Base-by-base conservation (phyloP, 495 filamentous ascomycete species). In the Viridothelium virens region DNA sequence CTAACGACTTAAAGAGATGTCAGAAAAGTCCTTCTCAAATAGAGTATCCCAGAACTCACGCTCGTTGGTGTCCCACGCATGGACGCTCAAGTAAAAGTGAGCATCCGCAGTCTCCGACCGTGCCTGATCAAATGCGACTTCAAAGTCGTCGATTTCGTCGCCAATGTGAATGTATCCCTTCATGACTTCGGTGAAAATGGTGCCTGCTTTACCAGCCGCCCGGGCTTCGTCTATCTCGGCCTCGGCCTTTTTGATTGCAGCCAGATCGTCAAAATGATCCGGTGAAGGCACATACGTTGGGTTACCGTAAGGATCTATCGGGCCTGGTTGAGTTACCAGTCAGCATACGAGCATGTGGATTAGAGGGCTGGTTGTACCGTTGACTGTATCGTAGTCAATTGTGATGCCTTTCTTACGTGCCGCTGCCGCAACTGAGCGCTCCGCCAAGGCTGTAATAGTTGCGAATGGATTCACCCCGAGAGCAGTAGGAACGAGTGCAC, bases 401-500 rank as follows among this genome's bases (percentile, higher is more conserved):
- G 64, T 66, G 38, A 85, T 77, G 1, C 71, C 69, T 12, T 77
- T 64, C 44, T 76, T 72, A 65, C 71, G 66, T 5, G 78, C 75
- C 56, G 85, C 79, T 2, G 75, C 73, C 62, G 83, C 81, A 10
- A 89, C 78, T 0, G 81, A 83, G 38, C 87, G 79, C 74, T 89
- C 86, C 0, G 87, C 84, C 34, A 90, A 78, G 25, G 87, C 86
- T 0, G 86, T 81, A 46, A 89, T 88, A 2, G 86, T 90, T 16
- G 85, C 87, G 65, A 88, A 83, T n/a, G 86, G 86, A 69, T 89
- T 89, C 12, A 85, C 84, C 38, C 85, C 85, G 12, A 89, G 74
- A n/a, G 85, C 79, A 41, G 83, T 83, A 1, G 87, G 86, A 65
- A 90, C 81, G 1, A 85, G 74, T n/a, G 85, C 80, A 36, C 74